These are phyloP conservation scores for Pelargonium myrrhifolium DNA, from an alignment of 441 rosid species.

Conservation along the genomic window DNA sequence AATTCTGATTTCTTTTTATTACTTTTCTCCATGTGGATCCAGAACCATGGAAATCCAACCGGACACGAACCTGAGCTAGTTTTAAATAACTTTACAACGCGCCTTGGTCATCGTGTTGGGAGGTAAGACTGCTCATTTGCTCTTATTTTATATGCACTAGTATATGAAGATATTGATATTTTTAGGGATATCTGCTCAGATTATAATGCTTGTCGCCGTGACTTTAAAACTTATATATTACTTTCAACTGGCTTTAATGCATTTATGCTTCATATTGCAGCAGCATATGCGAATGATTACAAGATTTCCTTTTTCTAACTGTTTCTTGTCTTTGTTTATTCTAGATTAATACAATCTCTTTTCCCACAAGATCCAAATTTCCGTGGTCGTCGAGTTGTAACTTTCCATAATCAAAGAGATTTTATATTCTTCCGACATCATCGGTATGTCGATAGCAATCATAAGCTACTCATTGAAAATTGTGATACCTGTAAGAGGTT, in stretches of 20 bases:
- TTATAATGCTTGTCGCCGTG: not conserved
- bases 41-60: slow-evolving; percentile 94
- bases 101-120: slow-evolving; percentile 83
- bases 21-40: slow-evolving; percentile 10
- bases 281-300: not conserved
- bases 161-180: not conserved
- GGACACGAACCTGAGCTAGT: slow-evolving; percentile 80
- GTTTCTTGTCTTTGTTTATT: slow-evolving; percentile 10
- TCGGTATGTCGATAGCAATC: slow-evolving; percentile 39
- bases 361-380: slow-evolving; percentile 79
- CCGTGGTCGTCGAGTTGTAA: slow-evolving; percentile 81
- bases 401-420: slow-evolving; percentile 93
- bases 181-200: not conserved
- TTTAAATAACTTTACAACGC: slow-evolving; percentile 74
- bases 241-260: too few species aligned
- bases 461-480: not conserved
- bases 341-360: slow-evolving; percentile 67
- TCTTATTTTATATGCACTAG: not conserved
- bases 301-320: slow-evolving; percentile 5
- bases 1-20: not conserved
- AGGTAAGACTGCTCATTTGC: slow-evolving; percentile 37
- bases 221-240: not conserved
- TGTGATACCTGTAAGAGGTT: not conserved
- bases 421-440: slow-evolving; percentile 89
- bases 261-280: too few species aligned